phyloP scores from a whole-genome alignment of 257 asterid genomes.

The Buddleja alternifolia region DNA sequence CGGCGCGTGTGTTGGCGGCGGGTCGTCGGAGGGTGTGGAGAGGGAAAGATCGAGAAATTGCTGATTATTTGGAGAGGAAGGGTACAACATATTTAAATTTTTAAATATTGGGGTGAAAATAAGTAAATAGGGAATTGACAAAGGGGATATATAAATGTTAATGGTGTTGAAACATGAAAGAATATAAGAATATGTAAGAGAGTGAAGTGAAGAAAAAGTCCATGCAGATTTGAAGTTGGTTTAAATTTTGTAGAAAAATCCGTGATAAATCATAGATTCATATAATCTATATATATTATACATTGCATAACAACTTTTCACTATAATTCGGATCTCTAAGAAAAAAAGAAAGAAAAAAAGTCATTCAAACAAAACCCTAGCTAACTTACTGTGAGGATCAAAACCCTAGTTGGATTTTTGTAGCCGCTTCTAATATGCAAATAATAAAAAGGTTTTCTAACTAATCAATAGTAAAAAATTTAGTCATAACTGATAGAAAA shows the following conservation, averaged over 20 bases:
- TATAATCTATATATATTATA: not conserved
- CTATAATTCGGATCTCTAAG: not conserved
- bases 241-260: not conserved
- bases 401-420: too few species aligned
- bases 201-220: not conserved
- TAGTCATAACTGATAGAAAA: too few species aligned
- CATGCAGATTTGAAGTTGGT: not conserved
- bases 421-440: too few species aligned
- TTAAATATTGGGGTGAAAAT: not conserved
- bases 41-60: not conserved
- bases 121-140: not conserved
- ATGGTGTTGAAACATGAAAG: not conserved
- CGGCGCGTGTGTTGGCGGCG: not conserved
- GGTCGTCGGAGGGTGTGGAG: not conserved
- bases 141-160: too few species aligned
- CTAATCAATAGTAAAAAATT: too few species aligned
- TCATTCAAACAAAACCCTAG: not conserved
- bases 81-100: not conserved
- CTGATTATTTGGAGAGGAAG: not conserved
- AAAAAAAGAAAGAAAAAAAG: too few species aligned
- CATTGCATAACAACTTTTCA: not conserved
- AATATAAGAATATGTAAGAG: not conserved
- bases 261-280: not conserved
- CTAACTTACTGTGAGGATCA: too few species aligned
- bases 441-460: too few species aligned